Conservation (phyloP, 2,329 filamentous ascomycete genomes). For the Sporothrix euskadiensis region DNA sequence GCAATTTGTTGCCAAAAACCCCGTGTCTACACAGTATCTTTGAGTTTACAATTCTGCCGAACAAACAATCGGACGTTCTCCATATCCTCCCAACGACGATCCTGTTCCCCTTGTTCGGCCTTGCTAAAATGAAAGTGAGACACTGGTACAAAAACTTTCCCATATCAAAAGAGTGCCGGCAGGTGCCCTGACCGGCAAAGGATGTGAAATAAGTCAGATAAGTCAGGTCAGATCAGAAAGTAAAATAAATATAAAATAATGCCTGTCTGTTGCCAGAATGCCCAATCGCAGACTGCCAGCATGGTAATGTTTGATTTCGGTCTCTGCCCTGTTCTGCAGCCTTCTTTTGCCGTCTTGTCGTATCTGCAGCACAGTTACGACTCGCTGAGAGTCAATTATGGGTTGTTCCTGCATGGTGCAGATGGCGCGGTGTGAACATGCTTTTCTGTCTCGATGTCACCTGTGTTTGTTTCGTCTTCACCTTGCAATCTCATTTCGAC, state of each 20-base stretch:
- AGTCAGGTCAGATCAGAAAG: not conserved
- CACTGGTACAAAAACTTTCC: not conserved
- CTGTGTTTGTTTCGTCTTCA: not conserved
- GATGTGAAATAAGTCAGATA: not conserved
- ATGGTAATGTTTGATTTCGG: not conserved
- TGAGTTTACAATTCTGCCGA: not conserved
- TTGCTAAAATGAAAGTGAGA: constrained; percentile 5
- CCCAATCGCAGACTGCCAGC: not conserved
- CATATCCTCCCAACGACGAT: not conserved
- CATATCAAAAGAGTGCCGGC: not conserved
- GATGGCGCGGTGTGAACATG: not conserved
- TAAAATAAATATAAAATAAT: not conserved
- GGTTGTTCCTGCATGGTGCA: constrained; percentile 13
- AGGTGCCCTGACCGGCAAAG: not conserved
- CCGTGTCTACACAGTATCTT: not conserved
- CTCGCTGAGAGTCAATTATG: not conserved
- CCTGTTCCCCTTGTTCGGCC: not conserved
- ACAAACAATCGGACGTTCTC: not conserved
- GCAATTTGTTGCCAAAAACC: not conserved
- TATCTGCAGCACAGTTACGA: not conserved
- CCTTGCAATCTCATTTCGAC: not conserved
- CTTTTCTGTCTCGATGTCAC: not conserved
- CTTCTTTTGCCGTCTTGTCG: not conserved
- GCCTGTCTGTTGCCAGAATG: not conserved
- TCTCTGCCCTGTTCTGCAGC: not conserved